Base-by-base conservation (phyloP, 2,329 filamentous ascomycete genomes). In the Neurospora sp. region DNA sequence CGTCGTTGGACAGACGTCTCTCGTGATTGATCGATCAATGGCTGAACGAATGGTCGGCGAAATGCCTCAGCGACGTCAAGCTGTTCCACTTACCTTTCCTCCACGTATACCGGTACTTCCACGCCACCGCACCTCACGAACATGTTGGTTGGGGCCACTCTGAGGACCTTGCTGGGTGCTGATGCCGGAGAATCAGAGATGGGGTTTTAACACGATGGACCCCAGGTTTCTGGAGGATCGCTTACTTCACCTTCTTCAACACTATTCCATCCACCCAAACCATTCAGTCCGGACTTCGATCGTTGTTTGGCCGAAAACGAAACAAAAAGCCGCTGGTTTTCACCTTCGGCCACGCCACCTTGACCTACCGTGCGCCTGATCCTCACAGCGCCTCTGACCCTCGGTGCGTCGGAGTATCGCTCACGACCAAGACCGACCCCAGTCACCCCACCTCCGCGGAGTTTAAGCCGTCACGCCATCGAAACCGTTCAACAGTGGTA, bases 301-400 rank as follows among this genome's bases (percentile, higher is more conserved):
- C 23, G n/a, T 72, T 72, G 52, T 71, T 68, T 71, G 71, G 67
- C 70, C 67, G 68, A 28, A 52, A 69, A 66, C 70, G 71, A 72
- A 73, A 70, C 69, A n/a, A 38, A 67, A 67, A 73, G 23, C 46
- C 73, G 74, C 70, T 68, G 70, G 71, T 73, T 71, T 62, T 36
- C 70, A 70, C 52, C 70, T 71, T 73, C 69, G 67, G 69, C 71
- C 39, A 68, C 71, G 70, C 62, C 66, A 42, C 66, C 70, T 67
- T 72, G 66, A 23, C 73, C 73, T 73, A 71, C 70, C 73, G 73
- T 73, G 74, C 74, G 74, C 71, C 72, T 74, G 71, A 66, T 66
- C 39, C 39, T 67, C 38, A 38, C 43, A 46, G 38, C 38, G 42
- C 19, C 67, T 68, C 23, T 42, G 28, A 33, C 42, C 17, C 33